Conservation (phyloP, 495 filamentous ascomycete genomes). For the Pyrenula massariospora region DNA sequence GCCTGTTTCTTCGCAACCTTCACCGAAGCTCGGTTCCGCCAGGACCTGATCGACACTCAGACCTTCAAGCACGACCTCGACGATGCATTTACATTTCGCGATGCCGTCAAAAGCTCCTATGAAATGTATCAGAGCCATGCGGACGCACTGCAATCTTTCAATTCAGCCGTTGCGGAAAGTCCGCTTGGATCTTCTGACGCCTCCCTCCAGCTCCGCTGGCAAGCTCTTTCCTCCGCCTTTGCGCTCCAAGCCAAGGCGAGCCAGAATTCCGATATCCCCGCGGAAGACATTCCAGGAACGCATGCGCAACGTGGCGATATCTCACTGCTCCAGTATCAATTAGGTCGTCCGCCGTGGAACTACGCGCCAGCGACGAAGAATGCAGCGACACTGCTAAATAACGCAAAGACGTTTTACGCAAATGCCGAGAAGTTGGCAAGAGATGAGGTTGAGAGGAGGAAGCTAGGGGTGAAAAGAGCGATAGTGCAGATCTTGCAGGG, state of each 20-base stretch:
- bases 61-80: slow-evolving; percentile 39
- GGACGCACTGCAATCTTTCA: slow-evolving; percentile 45
- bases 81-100: slow-evolving; percentile 25
- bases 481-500: slow-evolving; percentile 32
- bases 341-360: slow-evolving; percentile 36
- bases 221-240: slow-evolving; percentile 33
- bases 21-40: slow-evolving; percentile 43
- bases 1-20: slow-evolving; percentile 41
- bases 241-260: slow-evolving; percentile 39
- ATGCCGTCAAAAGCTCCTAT: slow-evolving; percentile 27
- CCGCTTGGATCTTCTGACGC: background rate
- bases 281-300: slow-evolving; percentile 45
- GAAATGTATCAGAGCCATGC: slow-evolving; percentile 44
- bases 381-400: slow-evolving; percentile 37
- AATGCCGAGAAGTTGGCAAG: slow-evolving; percentile 40
- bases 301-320: slow-evolving; percentile 50
- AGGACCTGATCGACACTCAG: slow-evolving; percentile 27
- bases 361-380: slow-evolving; percentile 34
- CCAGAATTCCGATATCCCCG: slow-evolving; percentile 26
- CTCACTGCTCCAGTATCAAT: slow-evolving; percentile 44
- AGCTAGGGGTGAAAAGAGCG: slow-evolving; percentile 33
- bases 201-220: slow-evolving; percentile 29
- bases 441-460: slow-evolving; percentile 28
- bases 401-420: slow-evolving; percentile 54
- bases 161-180: slow-evolving; percentile 13